Evolutionary conservation across 1,139 yeast genomes (phyloP), one percentile per base, ranked within the genome.

Genomic region (Kodamaea arcana): DNA sequence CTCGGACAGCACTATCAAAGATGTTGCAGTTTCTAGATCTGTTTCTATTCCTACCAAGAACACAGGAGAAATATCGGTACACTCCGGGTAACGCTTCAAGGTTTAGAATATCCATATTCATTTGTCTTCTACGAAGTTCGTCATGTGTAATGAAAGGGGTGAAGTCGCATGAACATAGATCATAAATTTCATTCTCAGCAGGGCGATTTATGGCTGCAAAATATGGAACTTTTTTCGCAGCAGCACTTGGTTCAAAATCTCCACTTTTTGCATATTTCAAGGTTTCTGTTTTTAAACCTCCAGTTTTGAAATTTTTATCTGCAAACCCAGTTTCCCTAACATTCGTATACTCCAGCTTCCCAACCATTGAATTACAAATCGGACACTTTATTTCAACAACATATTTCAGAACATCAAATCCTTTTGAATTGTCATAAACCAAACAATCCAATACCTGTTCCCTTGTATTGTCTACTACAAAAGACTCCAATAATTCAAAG

Each of bases 271-370:
- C 26, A 20, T 11, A 28, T 16, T 47, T 41, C 26, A 31, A 46
- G 32, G n/a, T n/a, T n/a, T n/a, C n/a, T 40, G 40, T 16, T 36
- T 33, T 33, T 36, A 46, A 5, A 44, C 28, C 3, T 45, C 46
- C 14, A 51, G 23, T 8, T 8, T 7, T 12, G 11, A 28, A 32
- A 13, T 17, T 17, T 17, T 11, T 15, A 33, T 58, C 62, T 9
- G 55, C 51, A 41, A 58, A 59, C 10, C 62, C 65, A 4, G 39
- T 43, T 13, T 36, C 25, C 4, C 29, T 26, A 11, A 34, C 40
- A 29, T 38, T 46, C 5, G 50, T 40, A 27, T 51, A 50, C 1
- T 51, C 49, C 3, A 47, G 43, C 13, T 41, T 31, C 1, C 31
- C 26, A 8, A 47, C 23, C 5, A 48, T 21, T 2, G 31, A 28